Evolutionary conservation across 2,329 filamentous ascomycete genomes (phyloP), one percentile per base, ranked within the genome.

Genomic region (Penicillium hordei): DNA sequence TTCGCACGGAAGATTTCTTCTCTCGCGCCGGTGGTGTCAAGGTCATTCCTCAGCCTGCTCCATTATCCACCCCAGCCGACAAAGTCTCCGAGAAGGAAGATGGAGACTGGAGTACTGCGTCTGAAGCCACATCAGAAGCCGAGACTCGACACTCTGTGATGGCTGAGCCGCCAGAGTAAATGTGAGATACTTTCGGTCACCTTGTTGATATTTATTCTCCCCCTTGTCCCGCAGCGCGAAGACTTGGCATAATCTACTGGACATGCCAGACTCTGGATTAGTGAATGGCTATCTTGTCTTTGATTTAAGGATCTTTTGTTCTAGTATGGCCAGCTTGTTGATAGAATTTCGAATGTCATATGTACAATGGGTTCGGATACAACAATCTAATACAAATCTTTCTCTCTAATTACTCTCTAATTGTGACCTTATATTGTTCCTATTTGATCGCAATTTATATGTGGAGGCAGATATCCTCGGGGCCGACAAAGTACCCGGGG

Each of bases 1-100:
- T 97, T 58, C 82, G 89, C 61, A 96, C 91, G 1, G 87, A 89
- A 54, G 93, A 97, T 71, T 97, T 97, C 74, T 92, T 96, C 64
- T 78, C 79, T 5, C 72, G 75, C 43, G 76, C 77, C 39, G 78
- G 78, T 38, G 75, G 75, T 29, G 65, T 72, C 31, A 74, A 72
- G 44, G 62, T 70, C 15, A 68, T 74, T 36, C 63, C 67, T 6
- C 65, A 66, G 23, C 60, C 70, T 19, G 34, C 60, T 10, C 59
- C 66, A 29, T n/a, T 55, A 13, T 60, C 58, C 6, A 45, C 60
- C 6, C 31, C 57, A 19, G 55, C 59, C 40, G 52, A 53, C 55
- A 57, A 62, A 55, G 38, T 52, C 55, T 29, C 63, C 54, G 72
- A 72, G 52, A 73, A 73, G 49, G 76, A 75, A 54, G 72, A 75